These are phyloP conservation scores for Aspergillus fischeri DNA, from an alignment of 2,329 filamentous ascomycete genomes.

Conservation along the genomic window DNA sequence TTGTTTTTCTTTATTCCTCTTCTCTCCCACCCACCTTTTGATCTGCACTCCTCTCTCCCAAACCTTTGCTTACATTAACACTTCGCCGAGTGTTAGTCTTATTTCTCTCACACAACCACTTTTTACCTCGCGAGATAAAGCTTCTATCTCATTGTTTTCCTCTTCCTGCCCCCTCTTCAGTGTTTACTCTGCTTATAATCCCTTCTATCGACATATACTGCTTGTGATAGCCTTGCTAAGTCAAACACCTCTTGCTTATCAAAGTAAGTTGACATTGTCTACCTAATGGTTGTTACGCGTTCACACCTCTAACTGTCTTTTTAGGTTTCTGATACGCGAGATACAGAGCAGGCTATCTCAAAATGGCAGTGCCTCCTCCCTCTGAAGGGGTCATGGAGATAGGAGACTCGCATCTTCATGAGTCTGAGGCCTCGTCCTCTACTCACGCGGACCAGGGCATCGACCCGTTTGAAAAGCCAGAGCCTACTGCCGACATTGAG, in stretches of 20 bases:
- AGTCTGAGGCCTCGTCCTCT: conserved; percentile 31
- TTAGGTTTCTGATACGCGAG: neutral
- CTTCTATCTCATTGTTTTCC: conserved; percentile 1
- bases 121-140: neutral
- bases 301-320: neutral
- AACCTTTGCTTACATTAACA: neutral
- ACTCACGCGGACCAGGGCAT: conserved; percentile 27
- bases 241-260: neutral
- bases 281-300: neutral
- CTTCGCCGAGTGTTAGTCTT: neutral
- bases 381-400: conserved; percentile 15
- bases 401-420: conserved; percentile 21
- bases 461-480: conserved; percentile 19
- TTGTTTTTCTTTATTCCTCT: conserved; percentile 3
- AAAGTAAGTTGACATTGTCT: neutral
- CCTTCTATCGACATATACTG: neutral
- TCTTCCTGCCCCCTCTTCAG: neutral
- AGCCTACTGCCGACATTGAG: conserved; percentile 20
- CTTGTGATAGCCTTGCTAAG: neutral
- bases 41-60: neutral
- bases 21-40: conserved; percentile 5
- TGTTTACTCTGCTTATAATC: neutral
- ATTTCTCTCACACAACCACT: neutral
- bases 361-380: conserved; percentile 17
- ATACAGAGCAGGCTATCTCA: neutral